Percentiles rank a stretch among this genome's conserved stretches.
These are phyloP conservation scores for Aquilaria agallochum DNA, from an alignment of 441 rosid species.

Conservation along the genomic window DNA sequence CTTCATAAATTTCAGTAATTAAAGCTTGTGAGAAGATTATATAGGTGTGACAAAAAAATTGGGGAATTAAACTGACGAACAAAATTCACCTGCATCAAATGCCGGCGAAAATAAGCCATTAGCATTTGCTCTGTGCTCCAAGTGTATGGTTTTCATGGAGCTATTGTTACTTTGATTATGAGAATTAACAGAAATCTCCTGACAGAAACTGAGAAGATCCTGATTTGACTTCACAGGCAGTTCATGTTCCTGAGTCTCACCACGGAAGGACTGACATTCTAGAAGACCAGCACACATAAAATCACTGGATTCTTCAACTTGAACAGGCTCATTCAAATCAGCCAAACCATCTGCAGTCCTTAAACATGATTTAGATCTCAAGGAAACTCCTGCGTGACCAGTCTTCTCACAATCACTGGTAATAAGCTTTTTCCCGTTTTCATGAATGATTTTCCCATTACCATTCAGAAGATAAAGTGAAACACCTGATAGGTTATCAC, in stretches of 20 bases:
- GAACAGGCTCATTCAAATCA: constrained; percentile 81
- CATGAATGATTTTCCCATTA: constrained; percentile 27
- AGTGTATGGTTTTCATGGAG: constrained; percentile 22
- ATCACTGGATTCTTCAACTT: constrained; percentile 49
- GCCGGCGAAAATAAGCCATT: constrained; percentile 43
- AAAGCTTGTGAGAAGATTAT: no score
- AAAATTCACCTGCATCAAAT: constrained; percentile 49
- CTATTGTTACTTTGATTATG: constrained; percentile 32
- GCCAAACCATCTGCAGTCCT: constrained; percentile 58
- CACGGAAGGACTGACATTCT: constrained; percentile 25
- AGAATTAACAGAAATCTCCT: constrained; percentile 37
- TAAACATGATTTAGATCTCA: constrained; percentile 32
- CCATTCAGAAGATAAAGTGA: constrained; percentile 47
- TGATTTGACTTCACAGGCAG: constrained; percentile 29
- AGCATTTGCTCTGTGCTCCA: constrained; percentile 32
- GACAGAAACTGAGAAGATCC: constrained; percentile 33
- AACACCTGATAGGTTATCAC: constrained; percentile 34
- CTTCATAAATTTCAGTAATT: no score
- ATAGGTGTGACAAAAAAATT: no score
- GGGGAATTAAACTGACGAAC: not conserved
- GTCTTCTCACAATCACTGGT: constrained; percentile 34
- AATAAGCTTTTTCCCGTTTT: constrained; percentile 30
- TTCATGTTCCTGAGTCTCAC: constrained; percentile 34
- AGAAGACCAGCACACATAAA: constrained; percentile 41
- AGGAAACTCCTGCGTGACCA: constrained; percentile 34